Evolutionary conservation across 2,329 filamentous ascomycete genomes (phyloP).

Genomic region (Leptographium wingfieldii): DNA sequence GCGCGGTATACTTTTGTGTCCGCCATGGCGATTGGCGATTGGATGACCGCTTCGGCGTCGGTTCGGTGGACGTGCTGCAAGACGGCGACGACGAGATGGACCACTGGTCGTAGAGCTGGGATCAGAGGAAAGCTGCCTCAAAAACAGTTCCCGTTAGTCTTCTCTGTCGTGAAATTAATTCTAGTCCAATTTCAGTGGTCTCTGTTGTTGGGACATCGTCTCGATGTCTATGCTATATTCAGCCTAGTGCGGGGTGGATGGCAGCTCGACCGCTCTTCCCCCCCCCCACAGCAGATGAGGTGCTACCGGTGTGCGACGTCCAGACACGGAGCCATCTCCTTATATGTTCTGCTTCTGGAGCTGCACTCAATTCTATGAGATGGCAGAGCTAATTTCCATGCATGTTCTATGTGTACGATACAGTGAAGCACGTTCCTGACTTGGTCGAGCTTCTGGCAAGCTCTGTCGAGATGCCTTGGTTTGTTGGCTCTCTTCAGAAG

Average conservation of each 20-base stretch:
- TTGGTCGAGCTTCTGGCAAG: not conserved
- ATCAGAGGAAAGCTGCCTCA: not conserved
- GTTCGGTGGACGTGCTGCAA: too few species aligned
- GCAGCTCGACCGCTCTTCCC: not conserved
- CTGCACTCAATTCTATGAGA: not conserved
- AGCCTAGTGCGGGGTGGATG: slow-evolving; percentile 6
- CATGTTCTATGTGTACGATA: not conserved
- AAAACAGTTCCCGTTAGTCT: not conserved
- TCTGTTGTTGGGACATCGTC: not conserved
- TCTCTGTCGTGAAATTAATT: not conserved
- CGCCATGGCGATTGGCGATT: slow-evolving; percentile 5
- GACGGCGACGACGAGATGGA: too few species aligned
- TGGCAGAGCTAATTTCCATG: not conserved
- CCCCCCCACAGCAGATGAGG: not conserved
- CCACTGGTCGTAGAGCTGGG: not conserved
- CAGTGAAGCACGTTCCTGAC: not conserved
- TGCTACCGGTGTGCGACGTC: not conserved
- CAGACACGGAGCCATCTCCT: not conserved
- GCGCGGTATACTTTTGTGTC: slow-evolving; percentile 64
- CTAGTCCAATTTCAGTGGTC: not conserved
- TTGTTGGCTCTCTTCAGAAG: not conserved
- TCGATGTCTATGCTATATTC: not conserved
- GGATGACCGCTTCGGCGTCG: too few species aligned
- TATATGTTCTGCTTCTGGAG: not conserved
- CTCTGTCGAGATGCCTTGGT: not conserved